Base-by-base conservation (phyloP, 495 filamentous ascomycete genomes). In the Trypethelium eluteriae region DNA sequence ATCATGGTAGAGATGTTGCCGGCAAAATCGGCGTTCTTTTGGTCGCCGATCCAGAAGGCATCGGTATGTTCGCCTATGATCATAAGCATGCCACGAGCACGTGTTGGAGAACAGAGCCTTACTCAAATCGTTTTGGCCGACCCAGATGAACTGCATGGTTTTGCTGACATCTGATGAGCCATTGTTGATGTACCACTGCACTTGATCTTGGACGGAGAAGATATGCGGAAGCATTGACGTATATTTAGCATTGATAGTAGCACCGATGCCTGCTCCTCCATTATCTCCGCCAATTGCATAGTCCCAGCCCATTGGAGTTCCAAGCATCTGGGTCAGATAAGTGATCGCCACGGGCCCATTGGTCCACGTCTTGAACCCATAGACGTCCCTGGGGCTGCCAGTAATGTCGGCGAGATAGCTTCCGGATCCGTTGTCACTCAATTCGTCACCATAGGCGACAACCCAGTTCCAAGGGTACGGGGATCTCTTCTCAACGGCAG, bases 361-460 rank as follows among this genome's bases (percentile, higher is more conserved):
- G 2, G 73, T 74, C 73, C 73, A 74, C 3, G 73, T 74, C 47
- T 66, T 70, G 57, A 63, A 74, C 14, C 72, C 70, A 44, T 74
- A 74, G 38, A 72, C 67, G 39, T 64, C 62, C 12, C 67, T 68
- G n/a, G 72, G 70, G 49, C 67, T 64, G 44, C 72, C 72, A 1
- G 67, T 70, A 59, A 74, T 70, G 14, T 70, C 72, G 62, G 74
- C 72, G 7, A 67, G 67, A 61, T 66, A 74, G 44, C 49, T 63
- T 12, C 73, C 73, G 41, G 72, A 74, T 39, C 73, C 73, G 57
- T 72, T 69, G 66, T 72, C 70, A 53, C 65, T 72, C 39, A 74
- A 62, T 46, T 74, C 70, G 39, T 74, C 73, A n/a, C 72, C 73
- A 53, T 74, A 74, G 3, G 68, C 72, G 3, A 74, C 72, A 44